Base-by-base conservation (phyloP, 2,329 filamentous ascomycete species). In the Talaromyces sp. region DNA sequence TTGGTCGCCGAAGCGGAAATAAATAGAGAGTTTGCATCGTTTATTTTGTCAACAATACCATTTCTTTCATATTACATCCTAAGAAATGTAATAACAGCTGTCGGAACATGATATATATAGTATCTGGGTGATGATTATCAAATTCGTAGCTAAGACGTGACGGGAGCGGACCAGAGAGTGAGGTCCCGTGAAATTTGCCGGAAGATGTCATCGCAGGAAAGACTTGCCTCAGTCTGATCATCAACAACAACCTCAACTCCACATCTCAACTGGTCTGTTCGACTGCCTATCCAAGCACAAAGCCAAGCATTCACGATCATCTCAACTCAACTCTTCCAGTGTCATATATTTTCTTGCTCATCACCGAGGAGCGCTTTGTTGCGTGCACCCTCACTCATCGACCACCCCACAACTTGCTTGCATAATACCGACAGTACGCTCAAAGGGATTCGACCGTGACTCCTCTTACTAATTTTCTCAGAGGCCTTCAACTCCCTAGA, bases 361-460 rank as follows among this genome's bases (percentile, higher is more conserved):
- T 51, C 27, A 34, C 51, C 43, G 45, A 61, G 54, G 64, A 63
- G 60, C 64, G 64, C 64, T 66, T 63, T 59, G 60, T 56, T 66
- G 64, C 64, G 64, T 62, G 54, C 19, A 63, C 51, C 59, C 38
- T 40, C 38, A 53, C 34, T 40, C 38, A 47, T 58, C 11, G 58
- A 29, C n/a, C 58, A 58, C 62, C 64, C 65, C 58, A 63, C 65
- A 45, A 63, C 59, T 49, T 29, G 34, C 58, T 36, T 56, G 31
- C n/a, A 34, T 60, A 62, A 43, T 58, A 61, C 43, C 29, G 11
- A 31, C n/a, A 36, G 53, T 36, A 38, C 27, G 27, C 25, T 25
- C 43, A n/a, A 56, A 49, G 4, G 11, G 13, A 29, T 15, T 36
- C n/a, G 19, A 15, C 31, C 17, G 13, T 36, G 31, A 38, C 19